Percentiles rank a stretch among this genome's conserved stretches.
Conservation (phyloP, 768 basidiomycete genomes). For the Amyloporia xantha region DNA sequence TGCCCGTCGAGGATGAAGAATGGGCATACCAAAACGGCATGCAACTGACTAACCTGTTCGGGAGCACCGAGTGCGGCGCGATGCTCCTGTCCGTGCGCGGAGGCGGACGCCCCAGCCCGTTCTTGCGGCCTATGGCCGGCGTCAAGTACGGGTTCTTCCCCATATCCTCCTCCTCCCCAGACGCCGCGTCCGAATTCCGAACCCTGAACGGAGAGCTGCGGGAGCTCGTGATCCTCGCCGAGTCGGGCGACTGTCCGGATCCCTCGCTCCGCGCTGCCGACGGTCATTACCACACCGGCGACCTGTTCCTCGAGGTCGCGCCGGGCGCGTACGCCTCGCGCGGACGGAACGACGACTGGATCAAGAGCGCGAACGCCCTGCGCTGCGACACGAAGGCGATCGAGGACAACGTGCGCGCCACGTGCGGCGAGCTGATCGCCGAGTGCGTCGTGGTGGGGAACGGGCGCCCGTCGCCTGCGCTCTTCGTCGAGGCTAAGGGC, state of each 20-base stretch:
- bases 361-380: constrained; percentile 65
- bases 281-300: constrained; percentile 70
- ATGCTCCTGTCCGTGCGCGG: constrained; percentile 55
- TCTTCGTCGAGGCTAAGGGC: constrained; percentile 54
- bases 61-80: constrained; percentile 66
- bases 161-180: constrained; percentile 39
- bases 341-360: constrained; percentile 75
- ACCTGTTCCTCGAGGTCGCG: constrained; percentile 57
- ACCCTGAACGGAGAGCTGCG: constrained; percentile 49
- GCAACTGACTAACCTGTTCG: constrained; percentile 54
- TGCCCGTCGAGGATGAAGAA: constrained; percentile 58
- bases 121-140: constrained; percentile 19
- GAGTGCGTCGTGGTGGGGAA: constrained; percentile 69
- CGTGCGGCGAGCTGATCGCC: constrained; percentile 53
- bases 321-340: constrained; percentile 53
- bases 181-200: constrained; percentile 30
- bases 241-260: constrained; percentile 62
- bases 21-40: constrained; percentile 59
- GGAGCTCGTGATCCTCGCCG: constrained; percentile 58
- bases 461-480: constrained; percentile 62
- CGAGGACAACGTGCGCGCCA: constrained; percentile 57
- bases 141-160: constrained; percentile 30
- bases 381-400: constrained; percentile 64
- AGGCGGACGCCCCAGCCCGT: constrained; percentile 11
- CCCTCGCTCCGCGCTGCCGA: constrained; percentile 46